These are phyloP conservation scores for Jaminaea rosea DNA, from an alignment of 1,284 basidiomycete genomes.

Conservation along the genomic window DNA sequence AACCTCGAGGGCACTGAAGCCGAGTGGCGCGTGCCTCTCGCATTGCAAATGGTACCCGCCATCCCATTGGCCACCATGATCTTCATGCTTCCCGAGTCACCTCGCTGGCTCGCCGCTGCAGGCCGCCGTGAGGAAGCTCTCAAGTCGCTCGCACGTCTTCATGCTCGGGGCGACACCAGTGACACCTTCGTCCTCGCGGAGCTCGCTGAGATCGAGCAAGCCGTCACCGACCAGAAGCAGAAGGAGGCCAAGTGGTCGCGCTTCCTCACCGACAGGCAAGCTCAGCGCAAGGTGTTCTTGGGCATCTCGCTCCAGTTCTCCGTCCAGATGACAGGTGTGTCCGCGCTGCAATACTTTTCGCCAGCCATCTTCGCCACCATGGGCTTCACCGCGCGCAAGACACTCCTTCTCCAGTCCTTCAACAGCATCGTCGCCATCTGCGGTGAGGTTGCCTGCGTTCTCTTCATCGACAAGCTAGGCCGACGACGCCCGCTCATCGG, in stretches of 20 bases:
- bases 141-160: conserved; percentile 52
- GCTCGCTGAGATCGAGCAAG: conserved; percentile 48
- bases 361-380: conserved; percentile 43
- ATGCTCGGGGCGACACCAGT: conserved; percentile 52
- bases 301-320: conserved; percentile 50
- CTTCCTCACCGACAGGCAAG: conserved; percentile 54
- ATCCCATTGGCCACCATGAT: conserved; percentile 58
- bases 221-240: conserved; percentile 36
- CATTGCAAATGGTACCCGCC: conserved; percentile 50
- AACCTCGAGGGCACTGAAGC: conserved; percentile 34
- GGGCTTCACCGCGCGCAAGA: conserved; percentile 50
- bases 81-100: conserved; percentile 53
- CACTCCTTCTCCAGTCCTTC: conserved; percentile 58
- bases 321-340: conserved; percentile 54
- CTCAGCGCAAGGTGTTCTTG: conserved; percentile 50
- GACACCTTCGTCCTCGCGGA: conserved; percentile 51
- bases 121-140: conserved; percentile 53
- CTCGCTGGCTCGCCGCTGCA: conserved; percentile 57
- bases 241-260: conserved; percentile 48
- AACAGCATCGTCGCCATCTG: conserved; percentile 58
- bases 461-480: conserved; percentile 57
- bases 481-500: conserved; percentile 55
- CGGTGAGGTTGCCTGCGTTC: conserved; percentile 55
- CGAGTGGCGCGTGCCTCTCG: conserved; percentile 56
- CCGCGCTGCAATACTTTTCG: conserved; percentile 53